Conservation (phyloP, 306 rosid genomes). For the Citrullus colocynthis region DNA sequence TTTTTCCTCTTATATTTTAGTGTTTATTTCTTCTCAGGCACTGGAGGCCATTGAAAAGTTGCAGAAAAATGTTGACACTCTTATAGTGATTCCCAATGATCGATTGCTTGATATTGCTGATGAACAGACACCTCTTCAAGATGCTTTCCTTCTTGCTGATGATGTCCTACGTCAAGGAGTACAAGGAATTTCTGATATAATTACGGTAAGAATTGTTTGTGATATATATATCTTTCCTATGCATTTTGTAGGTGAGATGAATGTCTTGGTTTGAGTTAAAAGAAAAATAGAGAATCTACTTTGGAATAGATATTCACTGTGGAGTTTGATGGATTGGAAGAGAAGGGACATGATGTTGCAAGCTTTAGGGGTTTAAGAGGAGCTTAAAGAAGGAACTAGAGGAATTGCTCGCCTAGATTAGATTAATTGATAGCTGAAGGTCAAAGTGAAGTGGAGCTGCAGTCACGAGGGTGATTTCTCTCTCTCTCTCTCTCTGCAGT, state of each 20-base stretch:
- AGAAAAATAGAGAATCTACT: not conserved
- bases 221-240: not conserved
- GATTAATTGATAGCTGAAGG: not conserved
- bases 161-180: slow-evolving; percentile 97
- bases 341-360: not conserved
- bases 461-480: not conserved
- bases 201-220: slow-evolving; percentile 48
- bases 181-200: slow-evolving; percentile 94
- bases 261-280: not conserved
- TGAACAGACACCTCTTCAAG: slow-evolving; percentile 87
- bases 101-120: slow-evolving; percentile 91
- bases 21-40: slow-evolving; percentile 44
- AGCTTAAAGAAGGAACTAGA: not conserved
- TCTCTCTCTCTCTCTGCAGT: not conserved
- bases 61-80: slow-evolving; percentile 95
- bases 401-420: not conserved
- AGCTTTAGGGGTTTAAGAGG: not conserved
- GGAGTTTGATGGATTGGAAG: not conserved
- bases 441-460: not conserved
- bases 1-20: not conserved
- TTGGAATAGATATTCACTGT: not conserved
- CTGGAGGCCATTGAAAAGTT: slow-evolving; percentile 87
- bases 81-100: slow-evolving; percentile 92
- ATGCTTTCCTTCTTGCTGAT: slow-evolving; percentile 87
- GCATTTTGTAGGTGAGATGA: not conserved